Evolutionary conservation across 345 rosid species (phyloP).

Genomic region (Salix dunnii): DNA sequence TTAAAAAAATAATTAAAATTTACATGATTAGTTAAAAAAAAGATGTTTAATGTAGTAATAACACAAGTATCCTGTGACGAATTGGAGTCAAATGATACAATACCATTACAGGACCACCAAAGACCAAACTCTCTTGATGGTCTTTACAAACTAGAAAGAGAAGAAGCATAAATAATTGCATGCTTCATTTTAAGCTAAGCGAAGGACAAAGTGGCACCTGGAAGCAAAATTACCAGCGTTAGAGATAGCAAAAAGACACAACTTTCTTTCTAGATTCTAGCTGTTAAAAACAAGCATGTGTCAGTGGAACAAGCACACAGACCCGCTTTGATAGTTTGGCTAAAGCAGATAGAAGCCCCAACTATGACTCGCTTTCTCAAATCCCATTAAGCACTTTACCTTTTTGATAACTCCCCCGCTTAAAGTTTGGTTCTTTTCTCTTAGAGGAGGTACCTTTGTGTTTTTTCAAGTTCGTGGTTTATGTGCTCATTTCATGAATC

Average conservation of each 20-base stretch:
- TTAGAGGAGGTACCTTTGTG: not conserved
- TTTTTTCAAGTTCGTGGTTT: not conserved
- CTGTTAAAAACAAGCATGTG: not conserved
- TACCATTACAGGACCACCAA: no score
- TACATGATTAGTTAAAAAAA: no score
- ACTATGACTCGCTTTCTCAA: not conserved
- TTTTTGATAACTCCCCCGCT: not conserved
- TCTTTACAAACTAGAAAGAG: not conserved
- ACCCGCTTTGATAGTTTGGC: not conserved
- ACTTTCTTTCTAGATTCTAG: not conserved
- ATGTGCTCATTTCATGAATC: slow-evolving; percentile 1
- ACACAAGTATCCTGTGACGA: no score
- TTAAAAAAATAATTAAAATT: no score
- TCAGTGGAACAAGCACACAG: not conserved
- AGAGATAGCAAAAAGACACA: not conserved
- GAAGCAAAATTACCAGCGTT: not conserved
- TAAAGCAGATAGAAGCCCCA: not conserved
- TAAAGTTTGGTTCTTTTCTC: not conserved
- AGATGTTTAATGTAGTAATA: no score
- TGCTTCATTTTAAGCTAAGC: not conserved
- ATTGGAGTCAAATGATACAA: no score
- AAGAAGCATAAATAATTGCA: not conserved
- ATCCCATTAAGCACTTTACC: not conserved
- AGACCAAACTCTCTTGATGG: no score
- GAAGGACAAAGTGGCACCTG: not conserved